These are phyloP conservation scores for Lentinula guzmanii DNA, from an alignment of 768 basidiomycete genomes.

Conservation along the genomic window DNA sequence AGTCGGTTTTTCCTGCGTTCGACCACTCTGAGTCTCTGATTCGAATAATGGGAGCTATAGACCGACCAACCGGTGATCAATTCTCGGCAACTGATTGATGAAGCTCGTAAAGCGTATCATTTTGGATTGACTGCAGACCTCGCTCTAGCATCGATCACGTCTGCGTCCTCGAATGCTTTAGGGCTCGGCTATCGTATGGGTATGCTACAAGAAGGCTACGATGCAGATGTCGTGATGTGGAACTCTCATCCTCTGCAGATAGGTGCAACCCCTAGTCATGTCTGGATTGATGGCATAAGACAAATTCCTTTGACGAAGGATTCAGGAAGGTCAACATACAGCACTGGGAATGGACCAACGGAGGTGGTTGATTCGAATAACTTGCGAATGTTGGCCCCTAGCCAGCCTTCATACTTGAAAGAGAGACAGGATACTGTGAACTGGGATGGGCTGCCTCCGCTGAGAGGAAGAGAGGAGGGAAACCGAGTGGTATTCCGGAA, in stretches of 20 bases:
- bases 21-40: not conserved
- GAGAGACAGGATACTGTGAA: slow-evolving; percentile 53
- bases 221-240: slow-evolving; percentile 71
- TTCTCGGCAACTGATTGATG: slow-evolving; percentile 62
- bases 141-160: slow-evolving; percentile 62
- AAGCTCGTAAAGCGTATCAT: slow-evolving; percentile 68
- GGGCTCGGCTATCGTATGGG: slow-evolving; percentile 80
- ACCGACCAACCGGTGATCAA: slow-evolving; percentile 56
- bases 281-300: slow-evolving; percentile 82
- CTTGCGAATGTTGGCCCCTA: slow-evolving; percentile 40
- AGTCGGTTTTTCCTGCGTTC: not conserved
- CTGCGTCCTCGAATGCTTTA: slow-evolving; percentile 55
- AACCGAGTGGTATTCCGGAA: slow-evolving; percentile 55
- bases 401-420: slow-evolving; percentile 56
- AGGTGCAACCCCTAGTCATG: slow-evolving; percentile 67
- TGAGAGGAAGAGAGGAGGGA: slow-evolving; percentile 30
- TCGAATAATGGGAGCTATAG: slow-evolving; percentile 19
- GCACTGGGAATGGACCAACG: slow-evolving; percentile 30
- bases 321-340: slow-evolving; percentile 28
- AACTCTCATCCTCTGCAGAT: slow-evolving; percentile 69
- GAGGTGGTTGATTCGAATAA: slow-evolving; percentile 16
- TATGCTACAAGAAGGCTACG: slow-evolving; percentile 47
- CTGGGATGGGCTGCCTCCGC: slow-evolving; percentile 69
- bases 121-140: slow-evolving; percentile 54
- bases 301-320: slow-evolving; percentile 52